Conservation (phyloP, 495 filamentous ascomycete genomes). For the Niebla homalea region DNA sequence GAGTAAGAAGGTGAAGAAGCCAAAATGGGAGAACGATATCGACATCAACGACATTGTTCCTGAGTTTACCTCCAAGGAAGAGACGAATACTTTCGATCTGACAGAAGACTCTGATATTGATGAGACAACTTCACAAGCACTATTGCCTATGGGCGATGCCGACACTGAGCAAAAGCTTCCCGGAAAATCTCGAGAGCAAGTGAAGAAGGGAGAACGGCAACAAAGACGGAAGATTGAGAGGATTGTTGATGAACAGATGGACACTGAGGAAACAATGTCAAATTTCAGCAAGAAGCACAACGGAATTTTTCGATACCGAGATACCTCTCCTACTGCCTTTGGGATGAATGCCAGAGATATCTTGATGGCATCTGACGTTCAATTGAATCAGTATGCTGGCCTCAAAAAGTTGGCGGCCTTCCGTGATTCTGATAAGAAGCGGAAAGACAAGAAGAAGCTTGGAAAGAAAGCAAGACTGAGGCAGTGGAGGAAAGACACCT, state of each 20-base stretch:
- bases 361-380: conserved; percentile 73
- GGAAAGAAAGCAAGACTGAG: conserved; percentile 83
- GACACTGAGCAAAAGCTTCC: conserved; percentile 28
- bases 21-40: conserved; percentile 92
- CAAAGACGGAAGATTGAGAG: conserved; percentile 74
- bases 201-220: conserved; percentile 59
- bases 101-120: conserved; percentile 26
- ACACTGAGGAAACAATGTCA: conserved; percentile 50
- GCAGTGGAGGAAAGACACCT: conserved; percentile 86
- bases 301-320: conserved; percentile 72
- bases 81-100: conserved; percentile 40
- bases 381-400: conserved; percentile 81
- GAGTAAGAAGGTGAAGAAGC: conserved; percentile 66
- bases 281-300: conserved; percentile 40
- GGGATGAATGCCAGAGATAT: conserved; percentile 84
- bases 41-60: conserved; percentile 87
- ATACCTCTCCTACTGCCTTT: conserved; percentile 80
- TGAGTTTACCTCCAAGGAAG: conserved; percentile 54
- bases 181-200: conserved; percentile 34
- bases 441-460: conserved; percentile 68
- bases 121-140: background rate
- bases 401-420: conserved; percentile 90
- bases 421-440: conserved; percentile 76
- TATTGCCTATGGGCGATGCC: conserved; percentile 6
- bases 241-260: conserved; percentile 71